Percentiles rank a stretch among this genome's conserved stretches.
Evolutionary conservation across 1,284 basidiomycete species (phyloP).

Genomic region (Marasmius sp.): DNA sequence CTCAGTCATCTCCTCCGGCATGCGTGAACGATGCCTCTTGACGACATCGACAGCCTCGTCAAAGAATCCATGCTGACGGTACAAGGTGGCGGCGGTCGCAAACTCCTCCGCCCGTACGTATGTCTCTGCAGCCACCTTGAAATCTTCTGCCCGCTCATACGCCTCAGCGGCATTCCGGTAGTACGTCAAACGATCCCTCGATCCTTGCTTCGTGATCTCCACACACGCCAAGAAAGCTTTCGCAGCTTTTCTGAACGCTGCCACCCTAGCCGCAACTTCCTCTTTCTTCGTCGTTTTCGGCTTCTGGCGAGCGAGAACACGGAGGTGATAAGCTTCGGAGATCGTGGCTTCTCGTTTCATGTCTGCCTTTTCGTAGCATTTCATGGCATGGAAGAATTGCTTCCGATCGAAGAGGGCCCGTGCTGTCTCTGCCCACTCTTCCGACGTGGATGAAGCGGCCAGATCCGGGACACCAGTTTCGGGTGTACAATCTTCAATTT

Average conservation of each 20-base stretch:
- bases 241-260: neutral
- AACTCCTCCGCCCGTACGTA: conserved; percentile 48
- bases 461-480: conserved; percentile 45
- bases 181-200: neutral
- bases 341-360: conserved; percentile 36
- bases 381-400: conserved; percentile 58
- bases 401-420: conserved; percentile 52
- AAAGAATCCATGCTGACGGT: conserved; percentile 49
- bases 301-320: neutral
- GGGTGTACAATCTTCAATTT: conserved; percentile 44
- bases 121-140: conserved; percentile 43
- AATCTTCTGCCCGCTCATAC: conserved; percentile 19
- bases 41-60: conserved; percentile 54
- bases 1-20: conserved; percentile 35
- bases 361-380: conserved; percentile 59
- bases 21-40: conserved; percentile 30
- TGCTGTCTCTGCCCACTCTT: conserved; percentile 60
- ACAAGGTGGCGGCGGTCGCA: conserved; percentile 41
- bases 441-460: conserved; percentile 44
- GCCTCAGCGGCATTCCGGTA: conserved; percentile 1
- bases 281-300: neutral
- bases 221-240: neutral
- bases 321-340: neutral
- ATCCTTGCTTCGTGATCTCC: neutral
- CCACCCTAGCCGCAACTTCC: neutral